phyloP scores from a whole-genome alignment of 2,329 filamentous ascomycete genomes.

The Cytospora schulzeri region DNA sequence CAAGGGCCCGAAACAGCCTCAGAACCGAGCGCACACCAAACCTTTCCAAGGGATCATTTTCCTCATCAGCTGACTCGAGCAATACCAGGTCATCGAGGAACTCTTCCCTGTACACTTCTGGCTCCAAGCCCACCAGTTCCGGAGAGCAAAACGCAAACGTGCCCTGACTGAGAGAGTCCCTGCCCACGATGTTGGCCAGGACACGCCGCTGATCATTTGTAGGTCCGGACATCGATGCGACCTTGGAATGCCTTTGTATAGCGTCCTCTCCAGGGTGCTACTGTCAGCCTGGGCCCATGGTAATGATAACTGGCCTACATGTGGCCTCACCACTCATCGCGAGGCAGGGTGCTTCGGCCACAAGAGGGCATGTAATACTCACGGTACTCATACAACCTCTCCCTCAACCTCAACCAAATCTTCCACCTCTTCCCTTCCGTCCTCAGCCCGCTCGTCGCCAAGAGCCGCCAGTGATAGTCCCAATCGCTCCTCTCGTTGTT shows the following conservation, averaged over 20 bases:
- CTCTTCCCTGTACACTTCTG: conserved; percentile 11
- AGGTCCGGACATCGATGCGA: conserved; percentile 10
- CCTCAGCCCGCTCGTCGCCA: conserved; percentile 12
- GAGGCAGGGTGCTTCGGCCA: not conserved
- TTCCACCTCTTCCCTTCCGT: conserved; percentile 9
- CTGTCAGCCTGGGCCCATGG: not conserved
- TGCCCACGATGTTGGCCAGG: conserved; percentile 15
- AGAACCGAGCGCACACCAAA: conserved; percentile 10
- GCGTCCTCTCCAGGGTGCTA: conserved; percentile 14
- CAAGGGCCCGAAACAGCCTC: conserved; percentile 1
- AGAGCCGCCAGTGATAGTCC: conserved; percentile 20
- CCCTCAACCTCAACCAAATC: conserved; percentile 15
- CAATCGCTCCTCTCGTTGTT: conserved; percentile 12
- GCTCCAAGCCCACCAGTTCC: conserved; percentile 17
- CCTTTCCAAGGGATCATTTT: conserved; percentile 8
- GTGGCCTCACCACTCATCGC: not conserved
- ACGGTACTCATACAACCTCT: conserved; percentile 18
- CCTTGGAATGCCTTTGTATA: conserved; percentile 5
- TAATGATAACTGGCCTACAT: too few relatives aligned
- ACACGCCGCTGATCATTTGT: conserved; percentile 10
- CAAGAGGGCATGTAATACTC: not conserved
- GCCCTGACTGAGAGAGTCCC: conserved; percentile 8
- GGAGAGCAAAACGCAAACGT: conserved; percentile 13
- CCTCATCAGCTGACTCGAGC: conserved; percentile 14
- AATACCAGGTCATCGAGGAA: conserved; percentile 18